Evolutionary conservation across 1,139 yeast species (phyloP).

Genomic region (Diutina scorzettiae): DNA sequence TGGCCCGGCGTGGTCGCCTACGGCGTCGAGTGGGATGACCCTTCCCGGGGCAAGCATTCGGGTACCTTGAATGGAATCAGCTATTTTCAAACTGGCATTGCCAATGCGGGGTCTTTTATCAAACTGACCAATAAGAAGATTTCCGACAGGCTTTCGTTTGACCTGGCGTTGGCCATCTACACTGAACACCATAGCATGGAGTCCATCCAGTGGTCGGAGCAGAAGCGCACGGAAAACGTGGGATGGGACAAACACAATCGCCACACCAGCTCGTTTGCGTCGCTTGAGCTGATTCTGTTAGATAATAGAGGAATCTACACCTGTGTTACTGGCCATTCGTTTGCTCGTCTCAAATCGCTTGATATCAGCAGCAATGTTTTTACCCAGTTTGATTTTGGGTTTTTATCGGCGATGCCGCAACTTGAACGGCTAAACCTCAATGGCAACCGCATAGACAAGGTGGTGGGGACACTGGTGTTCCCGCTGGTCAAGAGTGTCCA

Average conservation of each 20-base stretch:
- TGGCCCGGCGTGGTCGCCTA: constrained; percentile 51
- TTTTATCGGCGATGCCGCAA: constrained; percentile 22
- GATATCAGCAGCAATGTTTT: constrained; percentile 58
- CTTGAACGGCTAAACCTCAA: constrained; percentile 41
- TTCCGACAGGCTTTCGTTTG: constrained; percentile 20
- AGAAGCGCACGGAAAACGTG: constrained; percentile 44
- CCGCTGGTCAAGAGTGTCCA: not conserved
- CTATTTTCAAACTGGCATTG: constrained; percentile 27
- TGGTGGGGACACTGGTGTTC: no score
- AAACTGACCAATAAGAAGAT: constrained; percentile 29
- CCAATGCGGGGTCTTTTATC: constrained; percentile 54
- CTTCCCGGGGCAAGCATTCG: constrained; percentile 41
- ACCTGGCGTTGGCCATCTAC: constrained; percentile 39
- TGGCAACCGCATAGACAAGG: constrained; percentile 45
- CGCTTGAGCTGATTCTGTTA: constrained; percentile 29
- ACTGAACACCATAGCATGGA: constrained; percentile 13
- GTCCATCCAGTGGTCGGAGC: constrained; percentile 27
- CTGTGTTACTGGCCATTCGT: constrained; percentile 4
- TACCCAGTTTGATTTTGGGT: constrained; percentile 20
- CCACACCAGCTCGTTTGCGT: constrained; percentile 34
- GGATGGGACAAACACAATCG: constrained; percentile 51
- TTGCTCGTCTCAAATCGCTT: constrained; percentile 25
- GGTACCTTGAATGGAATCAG: constrained; percentile 34
- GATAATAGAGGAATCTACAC: constrained; percentile 5
- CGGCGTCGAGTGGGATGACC: constrained; percentile 85